Percentiles rank a stretch among this genome's conserved stretches.
Evolutionary conservation across 1,139 yeast genomes (phyloP).

Genomic region (Pichia sp.): DNA sequence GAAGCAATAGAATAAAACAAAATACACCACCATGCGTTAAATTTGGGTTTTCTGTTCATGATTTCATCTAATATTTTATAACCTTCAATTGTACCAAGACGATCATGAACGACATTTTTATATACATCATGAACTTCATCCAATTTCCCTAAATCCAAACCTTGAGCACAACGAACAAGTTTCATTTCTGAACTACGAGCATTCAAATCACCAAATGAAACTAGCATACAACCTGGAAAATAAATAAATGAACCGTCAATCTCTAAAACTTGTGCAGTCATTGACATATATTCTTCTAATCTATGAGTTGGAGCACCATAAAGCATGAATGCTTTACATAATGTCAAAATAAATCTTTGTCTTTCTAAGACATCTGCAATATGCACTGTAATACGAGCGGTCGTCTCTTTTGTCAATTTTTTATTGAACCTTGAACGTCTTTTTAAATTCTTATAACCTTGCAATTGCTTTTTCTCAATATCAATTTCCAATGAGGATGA

Average conservation of each 20-base stretch:
- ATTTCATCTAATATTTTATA: constrained; percentile 61
- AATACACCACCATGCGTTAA: constrained; percentile 74
- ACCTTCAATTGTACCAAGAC: constrained; percentile 84
- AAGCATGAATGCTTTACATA: constrained; percentile 85
- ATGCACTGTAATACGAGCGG: constrained; percentile 75
- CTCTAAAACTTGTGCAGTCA: constrained; percentile 85
- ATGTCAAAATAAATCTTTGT: constrained; percentile 72
- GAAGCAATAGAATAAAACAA: constrained; percentile 76
- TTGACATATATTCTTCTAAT: constrained; percentile 81
- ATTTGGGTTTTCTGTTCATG: constrained; percentile 53
- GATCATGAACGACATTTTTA: constrained; percentile 82
- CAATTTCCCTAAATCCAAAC: constrained; percentile 72
- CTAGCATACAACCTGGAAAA: constrained; percentile 91
- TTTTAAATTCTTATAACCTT: constrained; percentile 11
- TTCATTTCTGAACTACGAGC: constrained; percentile 94
- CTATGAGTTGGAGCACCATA: constrained; percentile 96
- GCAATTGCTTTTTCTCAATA: constrained; percentile 7
- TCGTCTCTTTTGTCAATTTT: constrained; percentile 28
- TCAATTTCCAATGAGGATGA: not conserved
- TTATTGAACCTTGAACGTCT: constrained; percentile 22
- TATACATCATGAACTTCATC: constrained; percentile 78
- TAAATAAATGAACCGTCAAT: constrained; percentile 89
- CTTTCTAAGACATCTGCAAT: constrained; percentile 83
- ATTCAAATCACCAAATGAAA: constrained; percentile 86
- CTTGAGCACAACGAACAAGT: constrained; percentile 78